Evolutionary conservation across 2,329 filamentous ascomycete genomes (phyloP), one percentile per base, ranked within the genome.

Genomic region (Hansfordia pulvinata): DNA sequence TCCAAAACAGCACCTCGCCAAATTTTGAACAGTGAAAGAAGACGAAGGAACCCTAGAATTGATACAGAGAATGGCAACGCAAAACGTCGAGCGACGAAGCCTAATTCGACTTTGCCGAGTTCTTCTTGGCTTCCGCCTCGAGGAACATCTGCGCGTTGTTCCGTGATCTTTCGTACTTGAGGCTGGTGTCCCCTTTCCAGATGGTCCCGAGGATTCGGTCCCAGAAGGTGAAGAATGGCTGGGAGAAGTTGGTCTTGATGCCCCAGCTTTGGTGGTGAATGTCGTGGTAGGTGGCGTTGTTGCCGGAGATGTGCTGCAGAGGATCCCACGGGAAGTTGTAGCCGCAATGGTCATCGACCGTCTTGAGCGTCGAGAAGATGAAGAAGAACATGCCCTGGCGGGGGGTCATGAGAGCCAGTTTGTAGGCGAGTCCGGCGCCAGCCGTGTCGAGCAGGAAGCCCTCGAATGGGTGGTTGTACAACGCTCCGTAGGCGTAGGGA

Each of bases 221-320:
- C 84, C 90, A 96, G 56, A 94, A 85, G 25, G 81, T 94, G 57
- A 96, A 94, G 58, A 86, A 92, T 3, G 83, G 83, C 53, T 92
- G 83, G 5, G 76, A 79, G 52, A 84, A 92, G 56, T 92, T 92
- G 37, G 78, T 81, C 68, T 96, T 98, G 65, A 98, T 93, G 30
- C 90, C 90, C 86, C 88, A 96, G 54, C 82, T 92, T 56, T 98
- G 90, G 57, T 98, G 90, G 55, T 98, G 90, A 32, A 98, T 88
- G 47, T 98, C 90, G 48, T 98, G 90, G 54, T 96, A 98, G 19
- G 76, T 78, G 15, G 90, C 88, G 41, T 96, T 94, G 63, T 98
- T 96, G 50, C 80, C 80, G 23, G 86, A 93, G 34, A 96, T 65
- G 47, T 79, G 76, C 62, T 94, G 86, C 28, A 96, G 62, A 3